phyloP scores from a whole-genome alignment of 768 basidiomycete species.

The Wakefieldia striispora region DNA sequence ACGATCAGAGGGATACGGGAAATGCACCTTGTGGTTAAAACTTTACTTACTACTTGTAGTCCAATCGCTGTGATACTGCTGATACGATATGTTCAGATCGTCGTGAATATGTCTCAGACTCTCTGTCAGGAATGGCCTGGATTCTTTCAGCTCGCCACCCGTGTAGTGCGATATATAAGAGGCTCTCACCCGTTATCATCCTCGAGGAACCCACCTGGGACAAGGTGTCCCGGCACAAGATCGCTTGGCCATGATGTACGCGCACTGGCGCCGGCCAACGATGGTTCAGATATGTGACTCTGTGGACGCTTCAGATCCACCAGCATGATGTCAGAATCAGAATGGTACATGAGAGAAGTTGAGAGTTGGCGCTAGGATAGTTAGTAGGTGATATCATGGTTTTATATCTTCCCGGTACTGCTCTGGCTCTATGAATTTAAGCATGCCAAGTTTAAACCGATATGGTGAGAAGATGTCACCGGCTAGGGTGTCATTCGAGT shows the following conservation, averaged over 20 bases:
- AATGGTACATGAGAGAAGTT: not conserved
- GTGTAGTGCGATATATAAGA: not conserved
- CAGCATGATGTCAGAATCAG: not conserved
- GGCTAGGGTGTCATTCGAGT: too few relatives aligned
- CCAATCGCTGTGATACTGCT: not conserved
- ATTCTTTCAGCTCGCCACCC: not conserved
- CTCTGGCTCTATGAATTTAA: too few relatives aligned
- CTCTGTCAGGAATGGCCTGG: not conserved
- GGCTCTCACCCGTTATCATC: not conserved
- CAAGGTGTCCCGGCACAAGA: not conserved
- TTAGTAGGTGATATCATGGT: too few relatives aligned
- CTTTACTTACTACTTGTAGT: conserved; percentile 1
- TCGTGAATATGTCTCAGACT: too few relatives aligned
- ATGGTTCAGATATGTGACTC: too few relatives aligned
- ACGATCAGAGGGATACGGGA: not conserved
- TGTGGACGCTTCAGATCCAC: not conserved
- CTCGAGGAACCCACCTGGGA: not conserved
- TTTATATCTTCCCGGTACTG: too few relatives aligned
- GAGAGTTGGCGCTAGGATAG: too few relatives aligned
- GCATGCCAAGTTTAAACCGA: not conserved
- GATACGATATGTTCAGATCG: too few relatives aligned
- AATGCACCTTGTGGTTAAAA: not conserved
- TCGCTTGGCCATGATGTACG: not conserved
- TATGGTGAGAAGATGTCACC: too few relatives aligned
- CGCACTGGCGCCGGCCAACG: not conserved